phyloP scores from a whole-genome alignment of 345 rosid species.

The Camelina sativa region DNA sequence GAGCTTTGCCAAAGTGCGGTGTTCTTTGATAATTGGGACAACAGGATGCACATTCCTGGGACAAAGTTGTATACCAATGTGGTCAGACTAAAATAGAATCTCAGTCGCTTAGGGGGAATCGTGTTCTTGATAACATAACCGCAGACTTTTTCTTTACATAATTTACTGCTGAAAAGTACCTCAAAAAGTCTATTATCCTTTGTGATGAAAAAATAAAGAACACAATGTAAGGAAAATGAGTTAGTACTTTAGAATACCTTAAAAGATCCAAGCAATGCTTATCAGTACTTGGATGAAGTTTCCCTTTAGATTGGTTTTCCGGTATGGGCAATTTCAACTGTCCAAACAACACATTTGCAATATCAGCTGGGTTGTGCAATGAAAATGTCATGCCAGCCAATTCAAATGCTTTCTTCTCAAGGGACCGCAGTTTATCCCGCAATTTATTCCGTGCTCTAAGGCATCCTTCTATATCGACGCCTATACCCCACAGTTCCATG shows the following conservation, averaged over 20 bases:
- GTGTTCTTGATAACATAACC: conserved; percentile 18
- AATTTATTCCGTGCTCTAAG: conserved; percentile 67
- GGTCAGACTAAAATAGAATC: conserved; percentile 24
- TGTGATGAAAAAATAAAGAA: conserved; percentile 1
- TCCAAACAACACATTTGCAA: conserved; percentile 82
- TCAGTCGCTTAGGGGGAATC: conserved; percentile 7
- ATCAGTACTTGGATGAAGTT: conserved; percentile 90
- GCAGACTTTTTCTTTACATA: conserved; percentile 1
- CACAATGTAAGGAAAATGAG: conserved; percentile 28
- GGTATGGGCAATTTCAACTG: conserved; percentile 87
- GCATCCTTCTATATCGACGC: conserved; percentile 92
- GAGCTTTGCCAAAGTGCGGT: conserved; percentile 88
- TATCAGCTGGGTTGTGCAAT: conserved; percentile 76
- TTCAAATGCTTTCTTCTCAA: conserved; percentile 82
- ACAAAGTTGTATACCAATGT: conserved; percentile 32
- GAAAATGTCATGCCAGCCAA: conserved; percentile 91
- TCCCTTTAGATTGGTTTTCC: conserved; percentile 63
- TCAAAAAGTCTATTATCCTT: conserved; percentile 1
- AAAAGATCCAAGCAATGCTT: conserved; percentile 84
- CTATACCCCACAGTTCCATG: conserved; percentile 95
- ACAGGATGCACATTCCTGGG: conserved; percentile 91
- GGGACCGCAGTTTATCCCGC: conserved; percentile 71
- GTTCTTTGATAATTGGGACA: conserved; percentile 88
- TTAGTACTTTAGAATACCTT: conserved; percentile 54
- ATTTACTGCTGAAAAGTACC: not conserved